Evolutionary conservation across 306 rosid species (phyloP).

Genomic region (Malus domestica): DNA sequence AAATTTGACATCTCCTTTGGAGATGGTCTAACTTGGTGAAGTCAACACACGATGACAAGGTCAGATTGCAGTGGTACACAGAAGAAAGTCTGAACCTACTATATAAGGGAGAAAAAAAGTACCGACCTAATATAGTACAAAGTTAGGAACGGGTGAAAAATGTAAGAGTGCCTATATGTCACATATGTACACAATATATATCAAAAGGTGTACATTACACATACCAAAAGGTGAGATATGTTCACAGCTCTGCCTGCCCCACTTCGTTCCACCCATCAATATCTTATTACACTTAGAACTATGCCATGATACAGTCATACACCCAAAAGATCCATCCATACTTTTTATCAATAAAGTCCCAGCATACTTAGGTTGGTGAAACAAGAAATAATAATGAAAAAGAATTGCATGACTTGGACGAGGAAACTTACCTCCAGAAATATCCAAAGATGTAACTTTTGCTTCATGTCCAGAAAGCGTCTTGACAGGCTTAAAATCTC

Average conservation of each 20-base stretch:
- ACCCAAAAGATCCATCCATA: background rate
- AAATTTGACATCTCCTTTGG: no score
- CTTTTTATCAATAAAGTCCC: no score
- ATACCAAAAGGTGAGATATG: background rate
- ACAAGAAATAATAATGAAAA: background rate
- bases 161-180: background rate
- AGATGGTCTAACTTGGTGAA: background rate
- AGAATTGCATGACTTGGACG: background rate
- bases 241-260: background rate
- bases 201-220: background rate
- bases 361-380: background rate
- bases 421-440: conserved; percentile 55
- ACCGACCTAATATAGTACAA: background rate
- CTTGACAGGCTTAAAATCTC: conserved; percentile 89
- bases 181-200: background rate
- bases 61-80: no score
- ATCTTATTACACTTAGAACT: background rate
- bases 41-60: background rate
- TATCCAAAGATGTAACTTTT: conserved; percentile 76
- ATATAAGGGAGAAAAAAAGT: background rate
- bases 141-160: background rate
- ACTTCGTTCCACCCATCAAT: background rate
- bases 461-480: conserved; percentile 92
- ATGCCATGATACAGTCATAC: background rate
- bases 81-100: background rate